A percentile compares a stretch with the other conserved stretches of the same genome.
phyloP scores from a whole-genome alignment of 192 early-diverging fungal species.

The Phlyctochytrium bullatum region DNA sequence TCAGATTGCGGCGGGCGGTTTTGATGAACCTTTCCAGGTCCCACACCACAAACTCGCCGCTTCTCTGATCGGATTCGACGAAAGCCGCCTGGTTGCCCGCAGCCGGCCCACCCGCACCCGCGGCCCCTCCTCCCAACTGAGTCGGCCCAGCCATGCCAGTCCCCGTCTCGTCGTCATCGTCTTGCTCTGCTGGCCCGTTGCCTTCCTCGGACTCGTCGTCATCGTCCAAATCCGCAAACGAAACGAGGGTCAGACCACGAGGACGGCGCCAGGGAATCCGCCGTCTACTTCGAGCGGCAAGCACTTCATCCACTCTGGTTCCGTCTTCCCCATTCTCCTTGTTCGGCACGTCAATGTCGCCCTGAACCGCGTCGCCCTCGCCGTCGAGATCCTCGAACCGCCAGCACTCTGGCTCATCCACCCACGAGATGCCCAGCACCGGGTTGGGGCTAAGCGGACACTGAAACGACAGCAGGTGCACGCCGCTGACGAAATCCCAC shows the following conservation, averaged over 20 bases:
- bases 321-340: neutral
- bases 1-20: neutral
- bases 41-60: constrained; percentile 6
- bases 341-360: neutral
- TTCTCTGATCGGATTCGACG: neutral
- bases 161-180: neutral
- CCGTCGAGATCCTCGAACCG: neutral
- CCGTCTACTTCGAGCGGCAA: too few relatives aligned
- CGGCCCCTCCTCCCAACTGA: neutral
- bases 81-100: neutral
- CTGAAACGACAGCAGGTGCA: neutral
- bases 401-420: constrained; percentile 8
- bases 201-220: neutral
- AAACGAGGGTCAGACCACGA: neutral
- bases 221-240: constrained; percentile 5
- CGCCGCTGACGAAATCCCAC: neutral
- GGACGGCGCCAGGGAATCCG: neutral
- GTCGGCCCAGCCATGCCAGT: neutral
- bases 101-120: neutral
- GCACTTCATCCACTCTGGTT: neutral
- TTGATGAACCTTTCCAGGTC: neutral
- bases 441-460: neutral
- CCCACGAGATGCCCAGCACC: neutral
- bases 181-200: neutral
- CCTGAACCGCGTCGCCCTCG: neutral